phyloP scores from a whole-genome alignment of 1,284 basidiomycete genomes.

The Crocinoboletus sp. region DNA sequence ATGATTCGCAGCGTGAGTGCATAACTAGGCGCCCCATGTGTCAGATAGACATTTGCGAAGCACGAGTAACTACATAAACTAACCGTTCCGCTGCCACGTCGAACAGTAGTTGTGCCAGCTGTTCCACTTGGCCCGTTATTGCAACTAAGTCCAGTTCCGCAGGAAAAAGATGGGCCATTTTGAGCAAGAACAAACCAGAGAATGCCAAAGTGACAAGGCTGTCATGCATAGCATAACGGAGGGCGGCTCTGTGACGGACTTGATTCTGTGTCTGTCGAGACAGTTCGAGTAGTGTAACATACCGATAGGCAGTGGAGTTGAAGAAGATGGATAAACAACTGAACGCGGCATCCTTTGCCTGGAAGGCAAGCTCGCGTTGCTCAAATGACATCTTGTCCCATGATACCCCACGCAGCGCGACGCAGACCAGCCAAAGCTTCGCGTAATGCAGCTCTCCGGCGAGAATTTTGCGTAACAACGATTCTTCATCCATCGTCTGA shows the following conservation, averaged over 20 bases:
- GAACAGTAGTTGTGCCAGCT: conserved; percentile 75
- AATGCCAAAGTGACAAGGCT: conserved; percentile 90
- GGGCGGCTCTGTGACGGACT: conserved; percentile 53
- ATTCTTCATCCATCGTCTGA: conserved; percentile 78
- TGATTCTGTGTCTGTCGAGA: neutral
- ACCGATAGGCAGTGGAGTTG: conserved; percentile 74
- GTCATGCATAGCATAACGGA: conserved; percentile 90
- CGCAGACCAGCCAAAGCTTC: conserved; percentile 91
- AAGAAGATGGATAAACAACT: conserved; percentile 80
- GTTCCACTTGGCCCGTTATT: conserved; percentile 77
- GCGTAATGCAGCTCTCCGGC: conserved; percentile 87
- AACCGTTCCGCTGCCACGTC: conserved; percentile 85
- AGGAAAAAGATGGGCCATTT: conserved; percentile 87
- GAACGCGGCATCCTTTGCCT: conserved; percentile 88
- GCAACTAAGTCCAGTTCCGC: conserved; percentile 70
- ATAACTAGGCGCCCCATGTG: conserved; percentile 47
- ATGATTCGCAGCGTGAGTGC: conserved; percentile 87
- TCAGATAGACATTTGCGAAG: conserved; percentile 8
- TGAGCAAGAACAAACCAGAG: conserved; percentile 87
- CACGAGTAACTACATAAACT: conserved; percentile 10
- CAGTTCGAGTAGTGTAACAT: conserved; percentile 16
- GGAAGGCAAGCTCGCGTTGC: conserved; percentile 90
- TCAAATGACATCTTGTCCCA: conserved; percentile 96
- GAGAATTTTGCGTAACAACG: conserved; percentile 80
- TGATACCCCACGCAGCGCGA: conserved; percentile 83